These are phyloP conservation scores for Tricholomella constricta DNA, from an alignment of 768 basidiomycete genomes.

Conservation along the genomic window DNA sequence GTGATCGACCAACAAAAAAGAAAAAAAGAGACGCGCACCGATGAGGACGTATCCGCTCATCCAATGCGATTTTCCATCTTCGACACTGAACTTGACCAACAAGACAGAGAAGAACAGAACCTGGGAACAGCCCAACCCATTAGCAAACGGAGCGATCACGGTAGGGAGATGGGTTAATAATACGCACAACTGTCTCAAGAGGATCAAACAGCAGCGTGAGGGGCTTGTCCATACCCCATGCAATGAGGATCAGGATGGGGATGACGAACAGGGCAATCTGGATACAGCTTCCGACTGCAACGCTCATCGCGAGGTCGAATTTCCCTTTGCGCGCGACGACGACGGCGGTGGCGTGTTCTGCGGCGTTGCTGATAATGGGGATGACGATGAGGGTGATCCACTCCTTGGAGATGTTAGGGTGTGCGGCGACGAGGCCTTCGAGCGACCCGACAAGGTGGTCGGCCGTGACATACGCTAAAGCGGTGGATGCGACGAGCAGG, in stretches of 20 bases:
- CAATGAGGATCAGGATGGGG: slow-evolving; percentile 38
- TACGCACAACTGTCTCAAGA: slow-evolving; percentile 38
- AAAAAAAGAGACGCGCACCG: slow-evolving; percentile 22
- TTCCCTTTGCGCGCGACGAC: slow-evolving; percentile 44
- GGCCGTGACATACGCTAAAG: slow-evolving; percentile 42
- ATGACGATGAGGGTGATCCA: slow-evolving; percentile 49
- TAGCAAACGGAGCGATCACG: neutral
- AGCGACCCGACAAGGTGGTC: slow-evolving; percentile 43
- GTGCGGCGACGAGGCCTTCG: slow-evolving; percentile 38
- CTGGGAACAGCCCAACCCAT: slow-evolving; percentile 16
- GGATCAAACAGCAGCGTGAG: slow-evolving; percentile 42
- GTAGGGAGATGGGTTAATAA: neutral
- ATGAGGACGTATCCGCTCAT: slow-evolving; percentile 43
- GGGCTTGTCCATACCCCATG: slow-evolving; percentile 43
- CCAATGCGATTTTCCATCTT: slow-evolving; percentile 51
- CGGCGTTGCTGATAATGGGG: slow-evolving; percentile 43
- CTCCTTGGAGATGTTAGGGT: slow-evolving; percentile 42
- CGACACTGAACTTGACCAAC: slow-evolving; percentile 46
- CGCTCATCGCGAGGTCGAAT: slow-evolving; percentile 45
- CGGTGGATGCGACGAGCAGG: slow-evolving; percentile 34
- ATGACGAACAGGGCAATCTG: slow-evolving; percentile 47
- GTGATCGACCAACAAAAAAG: neutral
- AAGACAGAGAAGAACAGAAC: slow-evolving; percentile 42
- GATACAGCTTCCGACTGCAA: slow-evolving; percentile 45
- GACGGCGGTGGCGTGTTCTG: slow-evolving; percentile 44